Percentiles rank a stretch among this genome's conserved stretches.
phyloP scores from a whole-genome alignment of 176 grass and related monocot species.

The Olyra latifolia region DNA sequence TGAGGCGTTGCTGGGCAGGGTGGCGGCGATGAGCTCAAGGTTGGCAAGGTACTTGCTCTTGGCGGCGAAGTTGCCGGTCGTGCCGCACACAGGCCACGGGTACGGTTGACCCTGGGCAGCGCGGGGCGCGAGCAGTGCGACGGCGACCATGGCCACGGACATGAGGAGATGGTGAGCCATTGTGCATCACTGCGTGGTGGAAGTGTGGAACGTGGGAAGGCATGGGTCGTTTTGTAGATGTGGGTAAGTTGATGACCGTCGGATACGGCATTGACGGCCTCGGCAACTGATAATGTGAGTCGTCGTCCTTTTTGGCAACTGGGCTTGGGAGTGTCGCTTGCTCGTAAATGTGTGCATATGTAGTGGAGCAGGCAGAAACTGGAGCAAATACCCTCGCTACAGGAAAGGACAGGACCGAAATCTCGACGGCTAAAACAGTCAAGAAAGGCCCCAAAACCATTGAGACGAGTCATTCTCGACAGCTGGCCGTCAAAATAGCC shows the following conservation, averaged over 20 bases:
- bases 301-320: background rate
- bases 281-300: background rate
- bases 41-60: slow-evolving; percentile 42
- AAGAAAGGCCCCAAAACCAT: too few relatives aligned
- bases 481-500: too few relatives aligned
- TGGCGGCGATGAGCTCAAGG: slow-evolving; percentile 21
- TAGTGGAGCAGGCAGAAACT: too few relatives aligned
- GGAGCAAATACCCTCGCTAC: too few relatives aligned
- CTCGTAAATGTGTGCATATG: background rate
- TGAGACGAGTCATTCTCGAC: too few relatives aligned
- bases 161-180: slow-evolving; percentile 16
- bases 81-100: slow-evolving; percentile 20
- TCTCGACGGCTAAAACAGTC: too few relatives aligned
- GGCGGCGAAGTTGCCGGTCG: background rate
- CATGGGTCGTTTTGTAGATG: background rate
- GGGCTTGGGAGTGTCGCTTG: background rate
- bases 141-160: background rate
- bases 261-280: background rate
- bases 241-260: background rate
- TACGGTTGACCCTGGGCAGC: background rate
- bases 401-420: too few relatives aligned
- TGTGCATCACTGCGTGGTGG: too few relatives aligned
- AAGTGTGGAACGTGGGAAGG: background rate
- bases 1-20: slow-evolving; percentile 26
- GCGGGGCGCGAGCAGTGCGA: background rate